Conservation (phyloP, 225 moss, liverwort and hornwort species). For the Neckera pumila region DNA sequence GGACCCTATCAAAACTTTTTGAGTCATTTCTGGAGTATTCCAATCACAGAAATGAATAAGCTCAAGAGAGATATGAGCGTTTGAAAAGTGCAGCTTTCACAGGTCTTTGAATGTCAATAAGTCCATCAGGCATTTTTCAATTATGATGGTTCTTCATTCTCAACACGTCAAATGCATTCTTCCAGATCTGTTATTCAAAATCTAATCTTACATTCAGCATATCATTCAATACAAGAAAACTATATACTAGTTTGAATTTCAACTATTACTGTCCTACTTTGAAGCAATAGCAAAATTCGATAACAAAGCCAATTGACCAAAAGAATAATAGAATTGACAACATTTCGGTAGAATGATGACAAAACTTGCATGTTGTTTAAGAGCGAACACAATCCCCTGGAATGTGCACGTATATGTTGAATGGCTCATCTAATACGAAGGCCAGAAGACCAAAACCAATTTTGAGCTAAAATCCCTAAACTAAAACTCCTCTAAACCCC, state of each 20-base stretch:
- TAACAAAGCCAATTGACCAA: neutral
- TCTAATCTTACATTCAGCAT: neutral
- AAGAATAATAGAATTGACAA: neutral
- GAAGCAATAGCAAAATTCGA: neutral
- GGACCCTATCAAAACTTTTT: neutral
- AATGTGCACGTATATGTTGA: neutral
- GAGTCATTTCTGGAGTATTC: neutral
- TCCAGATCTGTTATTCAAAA: neutral
- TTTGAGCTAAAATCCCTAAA: no score
- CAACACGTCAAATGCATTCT: neutral
- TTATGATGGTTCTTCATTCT: neutral
- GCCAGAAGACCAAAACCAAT: neutral
- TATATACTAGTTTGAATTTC: no score
- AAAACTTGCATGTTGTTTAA: neutral
- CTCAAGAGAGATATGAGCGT: neutral
- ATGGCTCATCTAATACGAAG: neutral
- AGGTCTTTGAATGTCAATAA: neutral
- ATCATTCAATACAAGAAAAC: neutral
- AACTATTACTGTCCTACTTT: neutral
- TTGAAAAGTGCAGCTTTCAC: neutral
- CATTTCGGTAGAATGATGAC: neutral
- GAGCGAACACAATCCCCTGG: neutral
- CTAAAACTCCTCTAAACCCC: neutral
- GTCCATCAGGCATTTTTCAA: neutral
- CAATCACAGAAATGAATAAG: neutral